Evolutionary conservation across 2,329 filamentous ascomycete genomes (phyloP), one percentile per base, ranked within the genome.

Genomic region (Tolypocladium guangdongense): DNA sequence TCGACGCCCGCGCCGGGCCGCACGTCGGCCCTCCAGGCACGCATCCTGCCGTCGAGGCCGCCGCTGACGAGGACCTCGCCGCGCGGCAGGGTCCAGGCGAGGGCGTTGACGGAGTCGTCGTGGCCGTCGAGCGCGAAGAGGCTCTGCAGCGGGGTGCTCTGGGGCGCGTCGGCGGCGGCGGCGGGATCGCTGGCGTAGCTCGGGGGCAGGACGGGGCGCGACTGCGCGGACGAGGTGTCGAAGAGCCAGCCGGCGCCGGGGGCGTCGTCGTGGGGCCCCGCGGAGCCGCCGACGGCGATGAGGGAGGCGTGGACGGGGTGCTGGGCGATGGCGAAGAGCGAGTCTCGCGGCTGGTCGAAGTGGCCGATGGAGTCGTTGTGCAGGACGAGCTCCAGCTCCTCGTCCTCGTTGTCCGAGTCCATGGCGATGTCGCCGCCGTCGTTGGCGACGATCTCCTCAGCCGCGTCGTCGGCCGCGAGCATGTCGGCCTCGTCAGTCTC

Each of bases 341-440:
- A 91, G 78, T 96, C 90, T 62, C 84, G 87, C 74, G 96, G 90
- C 37, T 74, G 71, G 74, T 97, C 93, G 66, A 97, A 96, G 75
- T 95, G 92, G 56, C 90, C 92, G 60, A 86, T 78, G 59, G 90
- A 95, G 77, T 99, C 92, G 76, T 97, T 99, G 58, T 93, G 83
- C 7, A 97, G 78, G 43, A 82, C 73, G 43, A 96, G 83, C 68
- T 93, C 89, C 61, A 84, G 79, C 76, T 88, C 86, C 52, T 84
- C 82, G 53, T 84, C 79, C 76, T 88, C 86, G 52, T 84, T 82
- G 55, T 81, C 81, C 4, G 83, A 87, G 64, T 92, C 89, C 89
- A 96, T 95, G 45, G 81, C 81, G 52, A 88, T 78, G 66, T 95
- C 88, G 50, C 80, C 84, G 56, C 83, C 84, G 36, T 63, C 60